Evolutionary conservation across 108 stramenopile genomes (phyloP).

Genomic region (Nitzschia inconspicua): DNA sequence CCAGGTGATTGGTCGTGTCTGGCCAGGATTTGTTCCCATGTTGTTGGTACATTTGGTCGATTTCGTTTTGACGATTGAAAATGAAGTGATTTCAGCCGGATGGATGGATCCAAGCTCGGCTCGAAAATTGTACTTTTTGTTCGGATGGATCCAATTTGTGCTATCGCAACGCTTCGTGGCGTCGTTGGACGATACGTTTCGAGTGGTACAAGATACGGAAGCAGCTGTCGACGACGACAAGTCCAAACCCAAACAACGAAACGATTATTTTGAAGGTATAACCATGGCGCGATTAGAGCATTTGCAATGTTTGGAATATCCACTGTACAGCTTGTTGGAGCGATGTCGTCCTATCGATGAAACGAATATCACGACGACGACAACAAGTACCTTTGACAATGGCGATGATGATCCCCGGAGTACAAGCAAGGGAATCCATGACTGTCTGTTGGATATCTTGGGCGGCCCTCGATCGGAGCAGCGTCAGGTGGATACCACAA

Average conservation of each 20-base stretch:
- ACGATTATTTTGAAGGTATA: constrained; percentile 28
- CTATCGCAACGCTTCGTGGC: constrained; percentile 34
- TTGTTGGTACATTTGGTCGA: constrained; percentile 68
- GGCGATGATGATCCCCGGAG: background rate
- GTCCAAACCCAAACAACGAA: constrained; percentile 4
- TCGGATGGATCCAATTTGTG: constrained; percentile 37
- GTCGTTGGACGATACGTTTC: constrained; percentile 10
- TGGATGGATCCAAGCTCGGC: constrained; percentile 17
- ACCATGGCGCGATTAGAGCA: constrained; percentile 17
- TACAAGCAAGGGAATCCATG: constrained; percentile 13
- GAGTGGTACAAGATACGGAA: too few species aligned
- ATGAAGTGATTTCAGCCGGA: constrained; percentile 9
- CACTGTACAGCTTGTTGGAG: constrained; percentile 65
- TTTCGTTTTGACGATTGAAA: constrained; percentile 50
- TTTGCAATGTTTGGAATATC: constrained; percentile 36
- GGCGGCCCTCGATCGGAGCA: too few species aligned
- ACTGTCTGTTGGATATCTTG: constrained; percentile 25
- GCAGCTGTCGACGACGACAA: too few species aligned
- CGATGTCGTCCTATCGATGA: constrained; percentile 27
- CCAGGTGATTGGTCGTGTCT: constrained; percentile 33
- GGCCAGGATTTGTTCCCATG: constrained; percentile 63
- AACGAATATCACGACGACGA: background rate
- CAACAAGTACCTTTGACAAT: background rate
- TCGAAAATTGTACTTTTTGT: constrained; percentile 43
- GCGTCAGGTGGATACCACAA: too few species aligned